Percentiles rank a stretch among this genome's conserved stretches.
Conservation (phyloP, 2,329 filamentous ascomycete species). For the Colletotrichum tabaci region DNA sequence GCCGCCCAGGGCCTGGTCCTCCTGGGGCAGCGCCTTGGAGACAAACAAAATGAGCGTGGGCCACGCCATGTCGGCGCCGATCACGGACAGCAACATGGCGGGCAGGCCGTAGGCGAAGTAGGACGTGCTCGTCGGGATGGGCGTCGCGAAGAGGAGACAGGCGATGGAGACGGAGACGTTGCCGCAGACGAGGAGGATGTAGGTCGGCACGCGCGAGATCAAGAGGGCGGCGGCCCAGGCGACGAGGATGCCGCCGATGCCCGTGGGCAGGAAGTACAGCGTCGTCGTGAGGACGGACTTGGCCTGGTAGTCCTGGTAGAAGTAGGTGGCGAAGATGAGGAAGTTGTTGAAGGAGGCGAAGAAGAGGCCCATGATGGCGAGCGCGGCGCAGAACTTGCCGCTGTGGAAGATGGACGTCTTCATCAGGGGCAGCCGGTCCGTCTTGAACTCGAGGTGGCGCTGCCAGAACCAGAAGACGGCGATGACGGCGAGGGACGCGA, state of each 20-base stretch:
- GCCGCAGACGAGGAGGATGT: conserved; percentile 71
- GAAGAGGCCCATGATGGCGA: conserved; percentile 77
- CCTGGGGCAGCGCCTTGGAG: conserved; percentile 71
- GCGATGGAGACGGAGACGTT: conserved; percentile 69
- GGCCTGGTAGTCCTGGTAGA: conserved; percentile 77
- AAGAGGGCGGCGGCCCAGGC: conserved; percentile 69
- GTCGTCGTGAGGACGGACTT: conserved; percentile 76
- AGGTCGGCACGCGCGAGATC: conserved; percentile 71
- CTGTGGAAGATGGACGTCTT: conserved; percentile 76
- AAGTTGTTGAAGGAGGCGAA: conserved; percentile 79
- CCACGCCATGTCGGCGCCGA: conserved; percentile 78
- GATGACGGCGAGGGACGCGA: conserved; percentile 70
- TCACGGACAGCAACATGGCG: conserved; percentile 76
- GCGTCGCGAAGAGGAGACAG: conserved; percentile 74
- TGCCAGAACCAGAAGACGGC: conserved; percentile 74
- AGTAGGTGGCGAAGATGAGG: conserved; percentile 78
- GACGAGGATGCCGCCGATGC: conserved; percentile 71
- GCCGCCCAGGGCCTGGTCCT: conserved; percentile 78
- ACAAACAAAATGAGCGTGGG: conserved; percentile 77
- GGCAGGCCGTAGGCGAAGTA: conserved; percentile 79
- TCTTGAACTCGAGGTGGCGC: conserved; percentile 68
- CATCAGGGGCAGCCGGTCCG: conserved; percentile 70
- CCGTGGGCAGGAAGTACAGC: conserved; percentile 77
- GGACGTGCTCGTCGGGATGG: conserved; percentile 71
- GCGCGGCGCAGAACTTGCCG: conserved; percentile 72